Base-by-base conservation (phyloP, 306 rosid species). In the Leucaena leucocephala region DNA sequence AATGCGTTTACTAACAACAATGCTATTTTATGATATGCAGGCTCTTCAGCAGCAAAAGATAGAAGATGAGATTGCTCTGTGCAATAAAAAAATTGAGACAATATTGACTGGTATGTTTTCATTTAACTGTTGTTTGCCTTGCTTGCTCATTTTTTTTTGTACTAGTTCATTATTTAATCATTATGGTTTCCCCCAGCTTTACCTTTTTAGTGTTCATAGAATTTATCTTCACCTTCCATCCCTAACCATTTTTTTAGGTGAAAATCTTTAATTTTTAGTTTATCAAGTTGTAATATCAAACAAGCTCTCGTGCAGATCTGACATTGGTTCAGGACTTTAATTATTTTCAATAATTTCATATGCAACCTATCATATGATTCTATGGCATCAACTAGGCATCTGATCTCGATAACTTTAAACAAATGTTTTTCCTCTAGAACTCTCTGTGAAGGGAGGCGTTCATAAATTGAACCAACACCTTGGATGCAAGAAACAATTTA, bases 41-140 rank as follows among this genome's bases (percentile, higher is more conserved):
- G 89, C 88, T 63, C 84, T 88, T 76, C 90, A 86, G 83, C 93
- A 86, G 74, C 92, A 89, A 70, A 14, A 57, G 63, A 74, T 90
- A 82, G 93, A 87, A 75, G 95, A 90, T 49, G 88, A 90, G 80
- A 91, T 91, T 54, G 93, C 94, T 40, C 68, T 38, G 59, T 90
- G 88, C 52, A 92, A 94, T 80, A 79, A 78, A 81, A 85, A 83
- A 55, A 83, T 94, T 72, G 83, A 84, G 78, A 89, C 82, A 77
- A 69, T 94, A 65, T 36, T 84, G 78, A 86, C 77, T 68, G 98
- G 98, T 91, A 83, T 17, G 75, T 22, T 83, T 78, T 43, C 42
- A 4, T 38, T 77, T 14, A 36, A 42, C 69, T 27, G 36, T 58
- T 74, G 35, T 6, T 71, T 85, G 44, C 34, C 64, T 21, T 77